Conservation (phyloP, 2,329 filamentous ascomycete species). For the Calonectria pseudoreteaudii region DNA sequence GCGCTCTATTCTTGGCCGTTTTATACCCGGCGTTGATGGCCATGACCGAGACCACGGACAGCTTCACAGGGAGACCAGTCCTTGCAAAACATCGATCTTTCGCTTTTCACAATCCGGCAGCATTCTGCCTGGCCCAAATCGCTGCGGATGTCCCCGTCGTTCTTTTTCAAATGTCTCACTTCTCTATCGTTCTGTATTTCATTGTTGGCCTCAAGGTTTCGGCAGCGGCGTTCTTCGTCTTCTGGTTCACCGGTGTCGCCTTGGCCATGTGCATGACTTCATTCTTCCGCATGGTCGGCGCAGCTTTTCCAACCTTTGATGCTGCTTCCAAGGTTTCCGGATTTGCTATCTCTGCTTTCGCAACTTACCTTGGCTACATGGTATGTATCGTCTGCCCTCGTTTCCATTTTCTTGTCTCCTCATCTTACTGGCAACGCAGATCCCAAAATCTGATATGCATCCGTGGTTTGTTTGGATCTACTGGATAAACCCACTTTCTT, state of each 20-base stretch:
- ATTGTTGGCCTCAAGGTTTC: background rate
- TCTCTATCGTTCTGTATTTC: background rate
- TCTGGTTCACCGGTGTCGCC: background rate
- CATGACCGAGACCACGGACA: background rate
- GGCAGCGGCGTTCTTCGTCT: background rate
- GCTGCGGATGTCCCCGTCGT: background rate
- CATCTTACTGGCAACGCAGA: constrained; percentile 59
- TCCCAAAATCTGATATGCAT: constrained; percentile 70
- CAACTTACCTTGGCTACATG: background rate
- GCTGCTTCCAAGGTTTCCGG: constrained; percentile 59
- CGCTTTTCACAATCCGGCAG: background rate
- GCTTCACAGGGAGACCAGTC: background rate
- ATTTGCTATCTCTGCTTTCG: background rate
- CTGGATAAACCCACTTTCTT: constrained; percentile 76
- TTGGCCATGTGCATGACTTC: background rate
- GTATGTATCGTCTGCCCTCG: background rate
- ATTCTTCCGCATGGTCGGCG: background rate
- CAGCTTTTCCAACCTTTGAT: constrained; percentile 61
- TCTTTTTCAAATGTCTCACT: background rate
- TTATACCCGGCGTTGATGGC: background rate
- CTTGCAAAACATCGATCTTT: background rate
- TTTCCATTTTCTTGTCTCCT: background rate
- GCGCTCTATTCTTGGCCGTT: background rate
- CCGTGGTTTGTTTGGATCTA: constrained; percentile 73
- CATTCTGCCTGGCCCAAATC: background rate